Evolutionary conservation across 1,284 basidiomycete species (phyloP).

Genomic region (Tilletia horrida): DNA sequence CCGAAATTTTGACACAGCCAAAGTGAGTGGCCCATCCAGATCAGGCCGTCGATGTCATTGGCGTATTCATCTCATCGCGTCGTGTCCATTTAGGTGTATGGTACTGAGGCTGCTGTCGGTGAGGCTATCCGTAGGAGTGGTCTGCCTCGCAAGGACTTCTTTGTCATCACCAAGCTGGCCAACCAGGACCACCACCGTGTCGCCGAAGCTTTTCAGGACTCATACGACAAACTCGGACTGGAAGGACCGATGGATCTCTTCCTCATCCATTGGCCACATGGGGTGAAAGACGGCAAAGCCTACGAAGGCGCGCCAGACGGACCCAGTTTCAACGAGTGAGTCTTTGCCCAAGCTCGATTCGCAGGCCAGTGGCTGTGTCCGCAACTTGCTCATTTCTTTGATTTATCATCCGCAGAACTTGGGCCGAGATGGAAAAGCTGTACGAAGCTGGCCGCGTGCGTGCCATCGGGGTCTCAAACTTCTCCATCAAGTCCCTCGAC

Average conservation of each 20-base stretch:
- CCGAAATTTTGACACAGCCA: conserved; percentile 19
- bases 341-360: no score
- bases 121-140: conserved; percentile 51
- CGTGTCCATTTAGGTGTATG: conserved; percentile 36
- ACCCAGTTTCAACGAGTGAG: conserved; percentile 9
- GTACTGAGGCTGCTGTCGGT: conserved; percentile 55
- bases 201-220: conserved; percentile 50
- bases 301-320: not conserved
- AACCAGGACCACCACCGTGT: conserved; percentile 52
- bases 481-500: conserved; percentile 52
- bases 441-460: conserved; percentile 53
- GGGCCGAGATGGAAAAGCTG: conserved; percentile 52
- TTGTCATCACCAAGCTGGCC: conserved; percentile 55
- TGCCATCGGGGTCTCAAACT: conserved; percentile 54
- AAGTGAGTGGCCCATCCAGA: no score
- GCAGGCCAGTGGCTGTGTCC: no score
- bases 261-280: conserved; percentile 46
- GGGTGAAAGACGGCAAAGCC: conserved; percentile 11
- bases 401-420: conserved; percentile 41
- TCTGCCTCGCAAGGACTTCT: conserved; percentile 52
- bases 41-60: no score
- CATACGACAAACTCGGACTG: conserved; percentile 52
- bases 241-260: conserved; percentile 33
- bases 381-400: no score
- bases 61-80: no score